Base-by-base conservation (phyloP, 108 stramenopile species). In the Nitzschia sp. region DNA sequence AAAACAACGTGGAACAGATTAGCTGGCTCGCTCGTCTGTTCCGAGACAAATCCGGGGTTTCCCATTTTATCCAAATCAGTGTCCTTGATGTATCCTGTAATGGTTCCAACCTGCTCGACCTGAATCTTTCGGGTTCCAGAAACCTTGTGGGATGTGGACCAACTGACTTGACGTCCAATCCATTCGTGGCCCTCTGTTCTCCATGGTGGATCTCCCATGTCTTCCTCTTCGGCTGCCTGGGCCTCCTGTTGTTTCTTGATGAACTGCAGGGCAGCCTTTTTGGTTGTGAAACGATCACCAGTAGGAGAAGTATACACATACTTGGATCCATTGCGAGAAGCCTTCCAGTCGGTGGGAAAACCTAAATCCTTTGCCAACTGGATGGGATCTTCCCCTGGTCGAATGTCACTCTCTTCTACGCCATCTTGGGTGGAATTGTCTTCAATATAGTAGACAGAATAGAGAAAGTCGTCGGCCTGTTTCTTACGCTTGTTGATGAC, bases 141-240 rank as follows among this genome's bases (percentile, higher is more conserved):
- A 7, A 75, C 72, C 38, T 69, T 69, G 58, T 83, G 80, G 11
- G 50, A 17, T 21, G 61, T 57, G 34, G 44, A 37, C 57, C 73
- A 84, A n/a, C 60, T 51, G 20, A 92, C 65, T 22, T 62, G 71
- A 2, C 81, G 68, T 20, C 80, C 81, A 43, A 93, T 55, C 51
- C 75, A 86, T 51, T 79, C 71, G 55, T 90, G 88, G 10, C 82
- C 87, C 2, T 63, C 41, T 3, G 63, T 79, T 37, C 92, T 76
- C 89, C 88, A 93, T 41, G 92, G 92, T 12, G 92, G 92, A 84
- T 93, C 92, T 14, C 87, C 87, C 52, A 75, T 79, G 34, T 57
- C 51, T 15, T 17, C 29, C 34, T 75, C 67, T 15, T 54, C 57
- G 17, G 41, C 63, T 34, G 42, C 62, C 41, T 61, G 41, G 40